Conservation (phyloP, 2,329 filamentous ascomycete genomes). For the Cordyceps tenuipes region DNA sequence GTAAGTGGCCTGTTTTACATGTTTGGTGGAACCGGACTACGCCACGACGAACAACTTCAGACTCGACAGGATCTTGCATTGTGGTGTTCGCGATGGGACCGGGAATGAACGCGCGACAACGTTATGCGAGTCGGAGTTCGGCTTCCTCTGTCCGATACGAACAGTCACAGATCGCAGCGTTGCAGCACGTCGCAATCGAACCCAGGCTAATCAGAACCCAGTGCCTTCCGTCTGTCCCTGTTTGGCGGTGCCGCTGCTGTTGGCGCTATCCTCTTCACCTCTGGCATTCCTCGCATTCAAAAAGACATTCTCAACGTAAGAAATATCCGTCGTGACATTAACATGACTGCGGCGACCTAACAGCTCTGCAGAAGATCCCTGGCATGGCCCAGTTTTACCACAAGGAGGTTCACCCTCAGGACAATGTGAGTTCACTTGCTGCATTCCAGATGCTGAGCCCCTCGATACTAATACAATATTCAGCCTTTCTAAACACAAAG, state of each 20-base stretch:
- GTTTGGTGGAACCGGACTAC: not conserved
- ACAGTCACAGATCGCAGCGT: not conserved
- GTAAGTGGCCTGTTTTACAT: conserved; percentile 35
- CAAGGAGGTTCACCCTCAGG: conserved; percentile 48
- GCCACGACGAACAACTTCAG: not conserved
- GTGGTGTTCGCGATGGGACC: not conserved
- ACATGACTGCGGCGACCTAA: conserved; percentile 16
- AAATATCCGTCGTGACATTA: not conserved
- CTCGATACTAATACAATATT: conserved; percentile 17
- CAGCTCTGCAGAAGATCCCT: conserved; percentile 42
- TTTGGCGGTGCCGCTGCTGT: conserved; percentile 52
- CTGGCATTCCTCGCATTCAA: conserved; percentile 53
- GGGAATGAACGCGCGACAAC: not conserved
- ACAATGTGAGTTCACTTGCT: conserved; percentile 45
- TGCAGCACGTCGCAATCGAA: not conserved
- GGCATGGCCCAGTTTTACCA: conserved; percentile 42
- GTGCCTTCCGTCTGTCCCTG: conserved; percentile 42
- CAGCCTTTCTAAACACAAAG: conserved; percentile 34
- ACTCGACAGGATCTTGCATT: not conserved
- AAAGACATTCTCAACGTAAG: conserved; percentile 50
- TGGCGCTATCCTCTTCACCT: conserved; percentile 51
- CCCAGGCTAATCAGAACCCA: conserved; percentile 21
- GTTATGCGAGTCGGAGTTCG: not conserved
- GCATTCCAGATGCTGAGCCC: not conserved
- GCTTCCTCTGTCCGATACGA: not conserved